A percentile compares a stretch with the other conserved stretches of the same genome.
Evolutionary conservation across 805 yeast species (phyloP).

Genomic region (Candida parachauliodes): DNA sequence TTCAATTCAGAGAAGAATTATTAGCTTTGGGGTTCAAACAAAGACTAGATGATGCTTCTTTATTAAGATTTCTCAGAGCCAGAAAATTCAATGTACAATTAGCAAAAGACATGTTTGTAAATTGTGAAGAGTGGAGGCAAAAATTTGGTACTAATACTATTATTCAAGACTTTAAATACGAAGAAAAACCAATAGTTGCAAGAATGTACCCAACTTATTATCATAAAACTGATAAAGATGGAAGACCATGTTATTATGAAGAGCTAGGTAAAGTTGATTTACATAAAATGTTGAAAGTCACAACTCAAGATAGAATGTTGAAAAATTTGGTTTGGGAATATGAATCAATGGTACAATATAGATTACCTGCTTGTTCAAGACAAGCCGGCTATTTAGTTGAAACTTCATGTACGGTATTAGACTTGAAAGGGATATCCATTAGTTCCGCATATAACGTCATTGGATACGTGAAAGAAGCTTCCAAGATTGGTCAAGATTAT

Average conservation of each 20-base stretch:
- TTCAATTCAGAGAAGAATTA: conserved; percentile 55
- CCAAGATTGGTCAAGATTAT: conserved; percentile 91
- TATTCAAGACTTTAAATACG: conserved; percentile 81
- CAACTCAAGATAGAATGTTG: conserved; percentile 94
- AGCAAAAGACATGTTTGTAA: conserved; percentile 77
- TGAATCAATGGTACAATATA: conserved; percentile 77
- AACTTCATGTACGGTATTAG: conserved; percentile 95
- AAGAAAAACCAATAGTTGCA: conserved; percentile 90
- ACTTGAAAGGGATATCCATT: conserved; percentile 89
- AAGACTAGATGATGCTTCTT: conserved; percentile 82
- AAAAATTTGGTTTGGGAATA: conserved; percentile 97
- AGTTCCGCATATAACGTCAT: conserved; percentile 81
- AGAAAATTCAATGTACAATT: conserved; percentile 84
- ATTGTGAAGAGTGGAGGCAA: conserved; percentile 89
- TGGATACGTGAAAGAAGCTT: conserved; percentile 87
- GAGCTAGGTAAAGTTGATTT: conserved; percentile 90
- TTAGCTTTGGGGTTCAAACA: conserved; percentile 63
- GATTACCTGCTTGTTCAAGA: conserved; percentile 95
- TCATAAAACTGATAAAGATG: conserved; percentile 95
- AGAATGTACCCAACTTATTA: conserved; percentile 93
- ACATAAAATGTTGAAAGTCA: conserved; percentile 86
- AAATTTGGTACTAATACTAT: conserved; percentile 85
- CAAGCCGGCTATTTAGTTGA: conserved; percentile 73
- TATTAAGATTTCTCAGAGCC: conserved; percentile 86
- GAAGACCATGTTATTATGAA: conserved; percentile 93